A percentile compares a stretch with the other conserved stretches of the same genome.
Evolutionary conservation across 768 basidiomycete species (phyloP).

Genomic region (Harrya chromipes): DNA sequence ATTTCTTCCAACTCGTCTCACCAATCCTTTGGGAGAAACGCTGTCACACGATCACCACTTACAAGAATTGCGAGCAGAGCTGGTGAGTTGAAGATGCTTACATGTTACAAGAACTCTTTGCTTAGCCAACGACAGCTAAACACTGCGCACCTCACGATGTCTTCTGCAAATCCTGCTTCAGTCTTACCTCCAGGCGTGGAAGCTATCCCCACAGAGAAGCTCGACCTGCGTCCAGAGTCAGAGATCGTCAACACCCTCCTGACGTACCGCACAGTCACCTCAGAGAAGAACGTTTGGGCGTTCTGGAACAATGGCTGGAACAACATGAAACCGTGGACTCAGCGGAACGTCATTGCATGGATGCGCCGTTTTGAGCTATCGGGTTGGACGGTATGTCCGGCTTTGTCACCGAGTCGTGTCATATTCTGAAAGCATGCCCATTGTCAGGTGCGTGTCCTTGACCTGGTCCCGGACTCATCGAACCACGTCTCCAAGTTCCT

Average conservation of each 20-base stretch:
- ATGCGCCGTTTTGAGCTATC: background rate
- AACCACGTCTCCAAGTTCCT: constrained; percentile 3
- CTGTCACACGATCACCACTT: too few species aligned
- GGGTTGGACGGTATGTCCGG: constrained; percentile 1
- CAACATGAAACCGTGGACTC: constrained; percentile 1
- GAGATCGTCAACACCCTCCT: background rate
- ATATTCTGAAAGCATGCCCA: background rate
- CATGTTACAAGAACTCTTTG: too few species aligned
- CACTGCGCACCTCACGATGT: too few species aligned
- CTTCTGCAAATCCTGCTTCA: too few species aligned
- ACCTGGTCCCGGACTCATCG: background rate
- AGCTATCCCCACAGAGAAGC: background rate
- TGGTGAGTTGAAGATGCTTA: too few species aligned
- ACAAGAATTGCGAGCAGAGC: too few species aligned
- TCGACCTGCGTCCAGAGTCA: background rate
- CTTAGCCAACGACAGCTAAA: too few species aligned
- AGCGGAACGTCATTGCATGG: background rate
- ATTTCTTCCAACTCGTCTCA: too few species aligned
- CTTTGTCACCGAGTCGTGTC: background rate
- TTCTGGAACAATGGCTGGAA: background rate
- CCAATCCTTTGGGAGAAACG: too few species aligned
- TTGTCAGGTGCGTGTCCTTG: background rate
- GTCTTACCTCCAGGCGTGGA: too few species aligned
- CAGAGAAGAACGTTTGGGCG: constrained; percentile 2
- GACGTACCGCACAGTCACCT: background rate